A percentile compares a stretch with the other conserved stretches of the same genome.
Conservation (phyloP, 2,329 filamentous ascomycete species). For the Tolypocladium album region DNA sequence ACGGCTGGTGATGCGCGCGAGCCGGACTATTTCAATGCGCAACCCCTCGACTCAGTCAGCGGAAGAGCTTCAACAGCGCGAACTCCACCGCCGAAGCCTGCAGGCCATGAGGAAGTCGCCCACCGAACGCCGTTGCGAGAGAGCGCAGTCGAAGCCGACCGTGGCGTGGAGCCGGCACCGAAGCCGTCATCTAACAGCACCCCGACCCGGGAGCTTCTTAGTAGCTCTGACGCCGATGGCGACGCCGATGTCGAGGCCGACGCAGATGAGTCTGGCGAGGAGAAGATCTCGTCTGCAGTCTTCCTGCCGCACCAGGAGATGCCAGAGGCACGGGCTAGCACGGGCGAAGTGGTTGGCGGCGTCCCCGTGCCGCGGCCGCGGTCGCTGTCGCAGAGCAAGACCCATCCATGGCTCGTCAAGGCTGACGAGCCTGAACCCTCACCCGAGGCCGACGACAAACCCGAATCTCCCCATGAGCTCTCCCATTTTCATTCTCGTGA, state of each 20-base stretch:
- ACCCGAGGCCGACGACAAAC: conserved; percentile 12
- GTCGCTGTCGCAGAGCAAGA: conserved; percentile 27
- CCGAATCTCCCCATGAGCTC: conserved; percentile 12
- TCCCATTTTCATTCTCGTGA: conserved; percentile 18
- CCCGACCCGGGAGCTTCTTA: conserved; percentile 26
- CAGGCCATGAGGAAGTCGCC: conserved; percentile 11
- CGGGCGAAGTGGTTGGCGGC: conserved; percentile 19
- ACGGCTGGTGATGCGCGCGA: not conserved
- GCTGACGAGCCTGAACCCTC: conserved; percentile 34
- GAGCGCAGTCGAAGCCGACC: conserved; percentile 14
- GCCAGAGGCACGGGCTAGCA: conserved; percentile 20
- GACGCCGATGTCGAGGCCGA: conserved; percentile 25
- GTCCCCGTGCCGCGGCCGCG: conserved; percentile 37
- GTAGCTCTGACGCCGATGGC: conserved; percentile 11
- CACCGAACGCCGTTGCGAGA: conserved; percentile 10
- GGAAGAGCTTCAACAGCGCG: conserved; percentile 5
- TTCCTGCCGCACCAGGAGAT: conserved; percentile 67
- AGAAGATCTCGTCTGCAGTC: conserved; percentile 78
- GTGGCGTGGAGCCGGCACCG: conserved; percentile 14
- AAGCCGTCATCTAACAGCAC: conserved; percentile 28
- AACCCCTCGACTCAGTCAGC: not conserved
- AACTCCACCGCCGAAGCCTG: conserved; percentile 8
- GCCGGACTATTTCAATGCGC: conserved; percentile 9
- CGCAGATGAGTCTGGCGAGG: conserved; percentile 56
- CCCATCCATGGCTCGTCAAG: conserved; percentile 46